A percentile compares a stretch with the other conserved stretches of the same genome.
phyloP scores from a whole-genome alignment of 345 rosid species.

The Hypericum perforatum region DNA sequence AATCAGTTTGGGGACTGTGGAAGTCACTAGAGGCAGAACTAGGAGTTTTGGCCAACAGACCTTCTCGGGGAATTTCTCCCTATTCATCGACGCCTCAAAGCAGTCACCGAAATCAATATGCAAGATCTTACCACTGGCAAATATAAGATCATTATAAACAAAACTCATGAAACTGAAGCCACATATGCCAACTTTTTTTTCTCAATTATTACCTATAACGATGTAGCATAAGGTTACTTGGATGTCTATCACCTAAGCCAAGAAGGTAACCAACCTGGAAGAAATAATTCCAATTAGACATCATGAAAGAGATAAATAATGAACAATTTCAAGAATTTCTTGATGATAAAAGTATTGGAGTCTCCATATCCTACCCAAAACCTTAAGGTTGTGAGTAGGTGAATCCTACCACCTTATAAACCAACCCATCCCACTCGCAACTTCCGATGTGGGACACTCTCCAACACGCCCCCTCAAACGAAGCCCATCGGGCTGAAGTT shows the following conservation, averaged over 20 bases:
- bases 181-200: background rate
- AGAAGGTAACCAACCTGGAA: constrained; percentile 96
- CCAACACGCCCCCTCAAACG: too few species aligned
- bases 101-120: constrained; percentile 99
- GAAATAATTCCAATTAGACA: background rate
- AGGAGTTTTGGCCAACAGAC: constrained; percentile 19
- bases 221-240: constrained; percentile 93
- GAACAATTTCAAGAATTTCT: too few species aligned
- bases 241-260: constrained; percentile 98
- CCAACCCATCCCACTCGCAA: too few species aligned
- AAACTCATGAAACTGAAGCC: background rate
- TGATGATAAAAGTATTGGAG: too few species aligned
- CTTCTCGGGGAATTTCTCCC: constrained; percentile 99
- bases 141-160: constrained; percentile 11
- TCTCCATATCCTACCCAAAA: too few species aligned
- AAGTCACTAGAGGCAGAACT: background rate
- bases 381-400: too few species aligned
- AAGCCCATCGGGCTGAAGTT: too few species aligned
- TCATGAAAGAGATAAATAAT: too few species aligned
- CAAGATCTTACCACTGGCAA: constrained; percentile 83
- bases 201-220: constrained; percentile 58
- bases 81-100: constrained; percentile 96
- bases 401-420: too few species aligned
- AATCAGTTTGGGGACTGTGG: constrained; percentile 1
- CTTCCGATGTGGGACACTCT: too few species aligned